Evolutionary conservation across 1,139 yeast species (phyloP).

Genomic region (Yamadazyma buinensis): DNA sequence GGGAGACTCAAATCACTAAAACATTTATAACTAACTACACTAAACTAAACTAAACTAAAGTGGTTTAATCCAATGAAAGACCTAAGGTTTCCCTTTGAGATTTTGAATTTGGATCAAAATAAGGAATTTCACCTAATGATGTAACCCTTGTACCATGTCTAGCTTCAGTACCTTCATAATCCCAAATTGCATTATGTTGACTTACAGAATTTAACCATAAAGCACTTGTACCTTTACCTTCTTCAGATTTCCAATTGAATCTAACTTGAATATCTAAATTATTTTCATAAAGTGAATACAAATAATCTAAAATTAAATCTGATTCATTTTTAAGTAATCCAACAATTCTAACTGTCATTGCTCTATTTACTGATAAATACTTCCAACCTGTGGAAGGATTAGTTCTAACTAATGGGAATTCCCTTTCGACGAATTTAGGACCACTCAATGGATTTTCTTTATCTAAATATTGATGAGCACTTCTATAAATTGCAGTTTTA

Average conservation of each 20-base stretch:
- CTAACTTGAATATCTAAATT: slow-evolving; percentile 47
- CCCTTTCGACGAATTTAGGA: slow-evolving; percentile 33
- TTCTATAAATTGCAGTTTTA: slow-evolving; percentile 31
- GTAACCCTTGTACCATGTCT: slow-evolving; percentile 62
- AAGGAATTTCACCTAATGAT: slow-evolving; percentile 53
- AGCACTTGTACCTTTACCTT: slow-evolving; percentile 52
- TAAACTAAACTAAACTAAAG: too few species aligned
- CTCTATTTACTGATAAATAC: slow-evolving; percentile 33
- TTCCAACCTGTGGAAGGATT: slow-evolving; percentile 46
- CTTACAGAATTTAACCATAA: slow-evolving; percentile 56
- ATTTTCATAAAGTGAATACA: slow-evolving; percentile 30
- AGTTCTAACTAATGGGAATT: slow-evolving; percentile 38
- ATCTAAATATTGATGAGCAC: slow-evolving; percentile 34
- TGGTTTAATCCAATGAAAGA: slow-evolving; percentile 24
- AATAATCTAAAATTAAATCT: slow-evolving; percentile 28
- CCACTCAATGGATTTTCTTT: slow-evolving; percentile 32
- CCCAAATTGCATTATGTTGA: slow-evolving; percentile 49
- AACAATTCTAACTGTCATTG: slow-evolving; percentile 35
- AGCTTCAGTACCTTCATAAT: slow-evolving; percentile 46
- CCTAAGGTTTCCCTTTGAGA: slow-evolving; percentile 56
- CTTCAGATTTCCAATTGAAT: slow-evolving; percentile 49
- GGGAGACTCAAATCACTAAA: too few species aligned
- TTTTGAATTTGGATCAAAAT: slow-evolving; percentile 46
- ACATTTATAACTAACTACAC: too few species aligned
- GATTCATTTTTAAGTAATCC: slow-evolving; percentile 35